Evolutionary conservation across 106 monocot species (phyloP).

Genomic region (Dendrobium catenatum): DNA sequence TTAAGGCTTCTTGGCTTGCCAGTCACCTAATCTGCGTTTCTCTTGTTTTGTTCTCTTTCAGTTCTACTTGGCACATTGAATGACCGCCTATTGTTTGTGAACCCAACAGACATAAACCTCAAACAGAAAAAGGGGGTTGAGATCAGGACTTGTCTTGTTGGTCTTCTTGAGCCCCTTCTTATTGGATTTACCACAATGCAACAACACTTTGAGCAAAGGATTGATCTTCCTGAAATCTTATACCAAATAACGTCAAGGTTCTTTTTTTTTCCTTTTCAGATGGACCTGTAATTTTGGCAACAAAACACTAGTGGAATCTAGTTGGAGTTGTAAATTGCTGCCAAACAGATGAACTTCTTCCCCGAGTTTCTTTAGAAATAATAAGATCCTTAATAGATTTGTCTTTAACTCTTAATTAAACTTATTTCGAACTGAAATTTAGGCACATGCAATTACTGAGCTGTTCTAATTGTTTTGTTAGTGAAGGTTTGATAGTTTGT

Average conservation of each 20-base stretch:
- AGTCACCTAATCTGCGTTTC: background rate
- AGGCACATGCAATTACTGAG: background rate
- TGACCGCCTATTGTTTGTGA: conserved; percentile 76
- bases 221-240: conserved; percentile 89
- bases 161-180: conserved; percentile 92
- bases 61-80: conserved; percentile 84
- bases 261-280: background rate
- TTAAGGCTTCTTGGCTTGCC: too few species aligned
- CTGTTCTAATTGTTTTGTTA: background rate
- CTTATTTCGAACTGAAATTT: background rate
- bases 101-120: conserved; percentile 90
- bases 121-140: conserved; percentile 92
- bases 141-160: conserved; percentile 87
- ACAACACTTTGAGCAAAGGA: conserved; percentile 91
- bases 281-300: too few species aligned
- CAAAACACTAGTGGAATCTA: background rate
- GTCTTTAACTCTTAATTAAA: background rate
- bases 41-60: conserved; percentile 20
- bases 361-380: too few species aligned
- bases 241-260: conserved; percentile 99
- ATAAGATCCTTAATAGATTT: too few species aligned
- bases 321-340: background rate
- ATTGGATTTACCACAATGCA: conserved; percentile 99
- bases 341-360: too few species aligned
- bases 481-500: conserved; percentile 90